phyloP scores from a whole-genome alignment of 2,329 filamentous ascomycete species.

The Trichoderma lentiforme region DNA sequence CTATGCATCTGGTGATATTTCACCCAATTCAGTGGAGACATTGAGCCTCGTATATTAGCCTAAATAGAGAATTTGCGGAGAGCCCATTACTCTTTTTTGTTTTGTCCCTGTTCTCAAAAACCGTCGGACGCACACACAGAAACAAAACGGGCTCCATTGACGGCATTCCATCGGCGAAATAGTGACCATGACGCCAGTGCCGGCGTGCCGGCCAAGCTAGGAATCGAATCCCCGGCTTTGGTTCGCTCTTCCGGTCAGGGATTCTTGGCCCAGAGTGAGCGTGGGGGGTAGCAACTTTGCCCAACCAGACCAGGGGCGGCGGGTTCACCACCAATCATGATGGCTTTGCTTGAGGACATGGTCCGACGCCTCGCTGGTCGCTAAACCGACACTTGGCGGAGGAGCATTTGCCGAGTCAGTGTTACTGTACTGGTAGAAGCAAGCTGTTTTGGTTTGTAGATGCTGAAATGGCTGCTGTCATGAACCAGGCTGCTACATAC shows the following conservation, averaged over 20 bases:
- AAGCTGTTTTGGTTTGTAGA: neutral
- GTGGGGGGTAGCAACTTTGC: neutral
- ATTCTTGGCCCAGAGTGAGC: neutral
- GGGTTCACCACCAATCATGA: neutral
- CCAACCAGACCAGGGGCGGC: neutral
- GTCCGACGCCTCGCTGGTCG: neutral
- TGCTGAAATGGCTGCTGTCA: neutral
- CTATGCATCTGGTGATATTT: conserved; percentile 5
- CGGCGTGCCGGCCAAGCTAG: conserved; percentile 5
- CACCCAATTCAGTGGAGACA: conserved; percentile 12
- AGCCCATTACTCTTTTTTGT: neutral
- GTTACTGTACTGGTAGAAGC: neutral
- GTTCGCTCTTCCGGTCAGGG: conserved; percentile 5
- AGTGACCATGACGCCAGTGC: conserved; percentile 9
- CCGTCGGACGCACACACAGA: neutral
- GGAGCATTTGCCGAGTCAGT: neutral
- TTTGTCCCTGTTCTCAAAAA: neutral
- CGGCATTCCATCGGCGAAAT: conserved; percentile 17
- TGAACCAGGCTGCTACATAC: too few relatives aligned
- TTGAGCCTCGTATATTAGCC: neutral
- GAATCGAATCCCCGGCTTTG: neutral
- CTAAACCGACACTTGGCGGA: neutral
- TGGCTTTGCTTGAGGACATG: neutral
- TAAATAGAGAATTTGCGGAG: conserved; percentile 13
- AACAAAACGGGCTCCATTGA: neutral